Base-by-base conservation (phyloP, 2,329 filamentous ascomycete species). In the Botryosphaeria dothidea region DNA sequence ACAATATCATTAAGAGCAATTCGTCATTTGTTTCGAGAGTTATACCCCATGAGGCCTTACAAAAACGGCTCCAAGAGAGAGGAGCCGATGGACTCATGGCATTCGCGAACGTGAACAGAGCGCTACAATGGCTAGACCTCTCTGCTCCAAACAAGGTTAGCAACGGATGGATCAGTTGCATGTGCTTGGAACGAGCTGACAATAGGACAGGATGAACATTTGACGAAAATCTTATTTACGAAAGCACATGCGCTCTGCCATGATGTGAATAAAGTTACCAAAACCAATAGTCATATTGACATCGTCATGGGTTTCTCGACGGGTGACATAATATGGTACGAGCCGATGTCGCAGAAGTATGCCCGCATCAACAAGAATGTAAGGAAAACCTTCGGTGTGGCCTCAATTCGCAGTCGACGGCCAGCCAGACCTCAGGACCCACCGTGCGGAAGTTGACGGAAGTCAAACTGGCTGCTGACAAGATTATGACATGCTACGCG, bases 21-120 rank as follows among this genome's bases (percentile, higher is more conserved):
- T 99, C 95, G 9, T 97, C 94, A 0, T 99, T 97, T 74, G 95
- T 99, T 31, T 97, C 94, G n/a, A 84, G 95, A 63, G 94, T 97
- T 34, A 97, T 98, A 68, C 89, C 93, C 17, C 92, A 97, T 72
- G 95, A 99, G 71, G 84, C 85, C 4, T 78, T 96, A 63, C 84
- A 86, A 23, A 96, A 95, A 78, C 89, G 91, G 68, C 78, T 98
- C 68, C 86, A 87, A 56, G 95, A 98, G 34, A 88, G 92, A 67
- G 87, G 89, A 13, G 83, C 84, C 2, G 91, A 95, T 68, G 93
- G 93, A 0, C 78, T 95, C 3, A 96, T 95, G 78, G 92, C 90
- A 2, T 98, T 99, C 82, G 93, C 91, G 54, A 99, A 99, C 73
- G 90, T 98, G 73, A 97, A 97, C 75, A 88, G 95, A 62, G 93